Evolutionary conservation across 495 filamentous ascomycete species (phyloP), one percentile per base, ranked within the genome.

Genomic region (Polyplosphaeria fusca): DNA sequence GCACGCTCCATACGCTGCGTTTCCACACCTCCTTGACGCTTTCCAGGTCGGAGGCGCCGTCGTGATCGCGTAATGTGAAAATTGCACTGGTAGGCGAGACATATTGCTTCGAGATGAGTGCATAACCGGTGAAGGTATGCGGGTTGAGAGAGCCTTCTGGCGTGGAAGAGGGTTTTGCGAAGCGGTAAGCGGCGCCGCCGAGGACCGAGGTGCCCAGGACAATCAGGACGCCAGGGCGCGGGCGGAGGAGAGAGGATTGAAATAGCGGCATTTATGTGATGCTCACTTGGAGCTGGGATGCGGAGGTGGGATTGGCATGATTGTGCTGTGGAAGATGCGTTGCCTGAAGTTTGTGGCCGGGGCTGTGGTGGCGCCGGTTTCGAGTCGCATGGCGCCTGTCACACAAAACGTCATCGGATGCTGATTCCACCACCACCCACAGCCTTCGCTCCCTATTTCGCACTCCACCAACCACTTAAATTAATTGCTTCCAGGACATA

Each of bases 81-180:
- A 96, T 79, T 64, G 85, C 82, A 59, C 84, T 86, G 0, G 86
- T 87, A 3, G 82, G 76, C 3, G 91, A 89, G n/a, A 94, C 77
- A 0, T 79, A 75, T 40, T 87, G 80, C 63, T 80, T 82, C 2
- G 77, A 73, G 2, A 80, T 74, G 43, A 97, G 77, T 16, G 77
- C 80, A 43, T 69, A 74, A 52, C 52, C 54, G 18, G 59, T 60
- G 42, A 65, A 66, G 26, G 54, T 47, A 46, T 63, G 51, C 24
- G 63, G 65, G 37, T 68, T 66, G 5, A 66, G 59, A 20, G 62
- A 53, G 16, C 32, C 32, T 14, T 62, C 61, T 14, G 52, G 43
- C 18, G 38, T 35, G 16, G 52, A 24, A 1, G 63, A 22, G 0
- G 40, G 20, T 11, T 42, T 28, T 27, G 9, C 13, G 63, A 45